Conservation (phyloP, 768 basidiomycete genomes). For the Imleria badia region DNA sequence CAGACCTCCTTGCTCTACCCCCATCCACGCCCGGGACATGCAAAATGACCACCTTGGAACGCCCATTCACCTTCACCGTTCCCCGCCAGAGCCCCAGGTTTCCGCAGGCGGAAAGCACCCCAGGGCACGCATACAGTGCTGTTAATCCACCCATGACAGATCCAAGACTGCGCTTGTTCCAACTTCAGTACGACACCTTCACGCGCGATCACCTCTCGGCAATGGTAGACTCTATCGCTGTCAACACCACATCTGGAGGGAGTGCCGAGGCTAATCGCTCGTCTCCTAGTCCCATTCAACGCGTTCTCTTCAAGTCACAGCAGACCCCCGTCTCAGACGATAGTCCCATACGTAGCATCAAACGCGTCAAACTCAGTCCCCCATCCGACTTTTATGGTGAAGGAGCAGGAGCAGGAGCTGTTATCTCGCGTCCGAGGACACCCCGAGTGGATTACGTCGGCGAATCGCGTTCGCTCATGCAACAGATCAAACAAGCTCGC, state of each 20-base stretch:
- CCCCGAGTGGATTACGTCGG: slow-evolving; percentile 70
- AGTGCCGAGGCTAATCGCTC: slow-evolving; percentile 45
- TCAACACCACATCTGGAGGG: slow-evolving; percentile 63
- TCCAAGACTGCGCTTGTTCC: slow-evolving; percentile 81
- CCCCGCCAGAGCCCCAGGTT: slow-evolving; percentile 42
- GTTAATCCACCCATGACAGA: slow-evolving; percentile 50
- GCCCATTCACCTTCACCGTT: slow-evolving; percentile 75
- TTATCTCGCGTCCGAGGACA: slow-evolving; percentile 48
- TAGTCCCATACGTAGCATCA: slow-evolving; percentile 68
- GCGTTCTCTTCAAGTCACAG: slow-evolving; percentile 47
- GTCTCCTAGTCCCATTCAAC: slow-evolving; percentile 44
- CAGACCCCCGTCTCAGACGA: slow-evolving; percentile 42
- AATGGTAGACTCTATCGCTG: slow-evolving; percentile 92
- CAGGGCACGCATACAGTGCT: slow-evolving; percentile 28
- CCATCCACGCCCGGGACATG: slow-evolving; percentile 37
- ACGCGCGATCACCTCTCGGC: slow-evolving; percentile 93
- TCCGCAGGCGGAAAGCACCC: slow-evolving; percentile 66
- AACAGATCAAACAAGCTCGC: slow-evolving; percentile 73
- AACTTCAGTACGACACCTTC: slow-evolving; percentile 94
- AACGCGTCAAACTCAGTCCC: slow-evolving; percentile 79
- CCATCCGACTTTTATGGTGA: slow-evolving; percentile 56
- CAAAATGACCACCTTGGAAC: slow-evolving; percentile 45
- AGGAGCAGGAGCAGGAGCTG: slow-evolving; percentile 45
- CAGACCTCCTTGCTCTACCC: slow-evolving; percentile 5
- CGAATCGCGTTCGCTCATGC: slow-evolving; percentile 75